Base-by-base conservation (phyloP, 2,329 filamentous ascomycete genomes). In the Blastomyces parvus region DNA sequence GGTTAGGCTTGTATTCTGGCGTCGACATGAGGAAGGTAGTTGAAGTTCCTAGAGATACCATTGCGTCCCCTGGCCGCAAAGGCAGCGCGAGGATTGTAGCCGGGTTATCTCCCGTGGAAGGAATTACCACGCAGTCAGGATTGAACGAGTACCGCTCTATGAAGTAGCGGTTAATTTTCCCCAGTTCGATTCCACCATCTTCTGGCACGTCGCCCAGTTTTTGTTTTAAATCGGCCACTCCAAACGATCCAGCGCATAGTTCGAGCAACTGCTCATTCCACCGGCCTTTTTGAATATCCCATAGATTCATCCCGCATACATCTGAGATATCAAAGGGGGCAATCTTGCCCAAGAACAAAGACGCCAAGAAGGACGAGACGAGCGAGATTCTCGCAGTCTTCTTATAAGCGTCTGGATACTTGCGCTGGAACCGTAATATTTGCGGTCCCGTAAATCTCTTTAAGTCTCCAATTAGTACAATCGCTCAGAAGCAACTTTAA, bases 21-120 rank as follows among this genome's bases (percentile, higher is more conserved):
- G 94, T 97, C 71, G 89, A 91, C 93, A 97, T 97, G 65, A 99
- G 85, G 81, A 97, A 97, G 3, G 94, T 99, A 0, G 93, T 97
- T 38, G 90, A 95, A 0, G 94, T 99, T 64, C 94, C 94, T 8
- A 99, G 84, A 8, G 90, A 95, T 46, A 97, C 91, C 74, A 97
- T 97, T 66, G 92, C 93, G 72, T 97, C 94, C 44, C 91, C 86
- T 1, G 91, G 88, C 6, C 89, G 86, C 50, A 97, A 82, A 2
- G 94, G 94, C 22, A 97, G 83, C 0, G 91, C 89, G 40, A 97
- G 87, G 70, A 99, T 97, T 0, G 94, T 97, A 1, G 91, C 88
- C 30, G 92, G 94, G 77, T 99, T 99, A 77, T 99, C 94, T 64
- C 94, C 94, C 0, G 94, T 97, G 73, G 94, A 96, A 0, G 93